A percentile compares a stretch with the other conserved stretches of the same genome.
phyloP scores from a whole-genome alignment of 495 filamentous ascomycete genomes.

The Trichoderma virens region DNA sequence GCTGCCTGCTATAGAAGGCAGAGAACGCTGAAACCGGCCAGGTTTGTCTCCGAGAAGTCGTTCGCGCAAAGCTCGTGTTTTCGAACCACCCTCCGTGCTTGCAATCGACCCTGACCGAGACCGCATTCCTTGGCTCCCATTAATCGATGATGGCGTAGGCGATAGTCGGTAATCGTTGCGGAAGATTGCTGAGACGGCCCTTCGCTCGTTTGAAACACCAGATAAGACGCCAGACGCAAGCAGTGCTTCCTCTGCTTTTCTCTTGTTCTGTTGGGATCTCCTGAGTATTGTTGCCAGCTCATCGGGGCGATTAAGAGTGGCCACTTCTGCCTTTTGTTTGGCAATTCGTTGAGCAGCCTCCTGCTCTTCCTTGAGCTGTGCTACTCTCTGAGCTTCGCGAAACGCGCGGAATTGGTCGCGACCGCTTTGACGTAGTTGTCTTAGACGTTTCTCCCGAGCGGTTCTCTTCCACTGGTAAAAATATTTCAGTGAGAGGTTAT shows the following conservation, averaged over 20 bases:
- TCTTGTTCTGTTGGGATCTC: not conserved
- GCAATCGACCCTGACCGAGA: conserved; percentile 1
- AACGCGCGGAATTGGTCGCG: conserved; percentile 22
- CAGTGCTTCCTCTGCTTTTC: conserved; percentile 19
- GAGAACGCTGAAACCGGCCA: not conserved
- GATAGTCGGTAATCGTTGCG: not conserved
- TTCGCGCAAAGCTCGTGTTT: conserved; percentile 9
- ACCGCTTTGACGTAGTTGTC: conserved; percentile 27
- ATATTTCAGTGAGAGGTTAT: conserved; percentile 38
- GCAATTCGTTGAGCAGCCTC: conserved; percentile 18
- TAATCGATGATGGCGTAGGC: not conserved
- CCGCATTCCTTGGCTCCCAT: conserved; percentile 3
- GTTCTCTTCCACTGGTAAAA: conserved; percentile 40
- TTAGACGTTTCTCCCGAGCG: conserved; percentile 23
- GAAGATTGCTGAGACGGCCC: conserved; percentile 17
- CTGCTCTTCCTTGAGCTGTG: conserved; percentile 18
- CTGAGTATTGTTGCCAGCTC: not conserved
- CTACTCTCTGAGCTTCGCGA: conserved; percentile 24
- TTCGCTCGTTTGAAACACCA: conserved; percentile 19
- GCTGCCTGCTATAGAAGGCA: conserved; percentile 6
- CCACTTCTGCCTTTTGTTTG: conserved; percentile 12
- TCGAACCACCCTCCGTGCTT: conserved; percentile 5
- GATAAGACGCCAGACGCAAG: conserved; percentile 23
- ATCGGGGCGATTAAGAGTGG: not conserved
- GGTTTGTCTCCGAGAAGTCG: not conserved